These are phyloP conservation scores for Eutrema yunnanense DNA, from an alignment of 345 rosid species.

Conservation along the genomic window DNA sequence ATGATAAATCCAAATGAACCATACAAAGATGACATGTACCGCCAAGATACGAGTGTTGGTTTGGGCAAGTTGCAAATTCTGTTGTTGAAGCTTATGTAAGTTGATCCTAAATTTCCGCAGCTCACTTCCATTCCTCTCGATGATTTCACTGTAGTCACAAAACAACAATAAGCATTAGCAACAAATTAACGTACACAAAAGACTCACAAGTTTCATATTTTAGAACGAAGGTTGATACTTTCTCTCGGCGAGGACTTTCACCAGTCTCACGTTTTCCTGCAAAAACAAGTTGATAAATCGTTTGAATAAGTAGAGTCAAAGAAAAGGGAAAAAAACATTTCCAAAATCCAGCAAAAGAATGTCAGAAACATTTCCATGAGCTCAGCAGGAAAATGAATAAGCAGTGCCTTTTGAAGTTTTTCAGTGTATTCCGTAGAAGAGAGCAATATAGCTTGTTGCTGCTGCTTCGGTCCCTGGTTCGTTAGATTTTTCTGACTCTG, in stretches of 20 bases:
- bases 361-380: not conserved
- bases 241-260: conserved; percentile 44
- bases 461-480: conserved; percentile 32
- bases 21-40: conserved; percentile 34
- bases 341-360: not conserved
- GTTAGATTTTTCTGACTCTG: conserved; percentile 22
- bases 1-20: conserved; percentile 7
- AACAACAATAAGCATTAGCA: conserved; percentile 1
- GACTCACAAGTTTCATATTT: conserved; percentile 10
- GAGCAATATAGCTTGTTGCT: conserved; percentile 20
- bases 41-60: conserved; percentile 51
- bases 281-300: conserved; percentile 10
- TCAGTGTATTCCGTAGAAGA: conserved; percentile 32
- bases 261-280: conserved; percentile 54
- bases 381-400: not conserved
- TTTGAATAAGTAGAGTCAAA: not conserved
- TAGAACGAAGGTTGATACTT: conserved; percentile 37
- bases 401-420: conserved; percentile 44
- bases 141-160: conserved; percentile 40
- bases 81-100: conserved; percentile 53
- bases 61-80: conserved; percentile 61
- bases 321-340: not conserved
- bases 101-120: conserved; percentile 48
- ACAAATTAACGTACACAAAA: not conserved
- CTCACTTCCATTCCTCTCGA: conserved; percentile 43